phyloP scores from a whole-genome alignment of 208 protist genomes.

The Acanthamoeba lenticulata region DNA sequence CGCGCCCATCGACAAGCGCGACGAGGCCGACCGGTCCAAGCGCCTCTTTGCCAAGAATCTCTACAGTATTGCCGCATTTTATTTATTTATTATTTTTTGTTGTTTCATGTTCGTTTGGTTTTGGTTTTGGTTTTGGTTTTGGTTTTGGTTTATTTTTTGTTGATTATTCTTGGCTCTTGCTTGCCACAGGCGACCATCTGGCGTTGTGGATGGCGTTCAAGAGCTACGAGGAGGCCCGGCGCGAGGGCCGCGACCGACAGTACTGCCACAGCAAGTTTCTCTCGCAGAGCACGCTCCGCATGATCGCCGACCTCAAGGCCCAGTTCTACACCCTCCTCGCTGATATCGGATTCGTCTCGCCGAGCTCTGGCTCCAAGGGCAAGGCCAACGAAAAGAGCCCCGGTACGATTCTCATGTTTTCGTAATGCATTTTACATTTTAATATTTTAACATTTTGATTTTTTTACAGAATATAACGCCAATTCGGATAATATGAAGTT shows the following conservation, averaged over 20 bases:
- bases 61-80: background rate
- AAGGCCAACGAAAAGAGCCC: background rate
- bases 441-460: conserved; percentile 6
- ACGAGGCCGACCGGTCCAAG: conserved; percentile 90
- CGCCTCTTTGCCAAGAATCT: conserved; percentile 68
- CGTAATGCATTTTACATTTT: background rate
- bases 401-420: background rate
- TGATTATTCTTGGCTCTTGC: no score
- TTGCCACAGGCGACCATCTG: conserved; percentile 93
- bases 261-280: conserved; percentile 91
- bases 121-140: no score
- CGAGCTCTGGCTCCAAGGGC: background rate
- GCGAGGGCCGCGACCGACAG: conserved; percentile 82
- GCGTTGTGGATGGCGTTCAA: conserved; percentile 92
- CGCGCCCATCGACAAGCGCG: conserved; percentile 91
- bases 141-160: no score
- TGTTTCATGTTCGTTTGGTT: no score
- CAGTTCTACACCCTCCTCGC: conserved; percentile 93
- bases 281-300: conserved; percentile 86
- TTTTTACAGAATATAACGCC: conserved; percentile 84
- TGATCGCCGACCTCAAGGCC: conserved; percentile 92
- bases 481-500: conserved; percentile 90
- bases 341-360: conserved; percentile 92
- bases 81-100: no score
- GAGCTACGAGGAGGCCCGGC: conserved; percentile 82